A percentile compares a stretch with the other conserved stretches of the same genome.
Conservation (phyloP, 2,329 filamentous ascomycete genomes). For the Thielaviopsis musarum region DNA sequence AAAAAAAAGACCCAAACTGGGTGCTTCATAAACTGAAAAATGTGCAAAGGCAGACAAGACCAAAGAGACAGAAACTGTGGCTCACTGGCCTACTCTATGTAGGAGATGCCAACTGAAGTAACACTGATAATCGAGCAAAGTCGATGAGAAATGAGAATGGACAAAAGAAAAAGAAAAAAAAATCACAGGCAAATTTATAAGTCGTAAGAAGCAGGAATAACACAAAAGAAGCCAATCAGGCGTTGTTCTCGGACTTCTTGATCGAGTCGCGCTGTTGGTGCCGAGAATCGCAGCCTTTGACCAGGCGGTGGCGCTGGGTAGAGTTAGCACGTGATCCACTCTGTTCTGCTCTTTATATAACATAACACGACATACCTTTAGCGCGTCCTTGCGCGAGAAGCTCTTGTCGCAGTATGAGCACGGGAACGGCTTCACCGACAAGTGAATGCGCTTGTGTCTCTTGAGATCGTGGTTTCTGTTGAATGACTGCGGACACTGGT, state of each 20-base stretch:
- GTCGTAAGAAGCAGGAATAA: background rate
- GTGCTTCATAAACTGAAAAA: too few species aligned
- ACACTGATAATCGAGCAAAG: background rate
- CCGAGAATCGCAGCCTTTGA: conserved; percentile 41
- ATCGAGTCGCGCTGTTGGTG: conserved; percentile 10
- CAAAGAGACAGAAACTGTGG: background rate
- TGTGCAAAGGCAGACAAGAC: background rate
- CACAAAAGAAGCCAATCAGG: background rate
- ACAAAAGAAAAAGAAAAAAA: background rate
- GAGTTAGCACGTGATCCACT: background rate
- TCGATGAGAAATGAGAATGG: background rate
- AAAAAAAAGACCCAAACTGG: background rate
- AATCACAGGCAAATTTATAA: background rate
- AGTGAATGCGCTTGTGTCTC: conserved; percentile 84
- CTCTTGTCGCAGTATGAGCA: conserved; percentile 88
- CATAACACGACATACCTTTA: conserved; percentile 60
- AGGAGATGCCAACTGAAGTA: background rate
- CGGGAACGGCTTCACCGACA: conserved; percentile 90
- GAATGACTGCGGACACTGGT: conserved; percentile 82
- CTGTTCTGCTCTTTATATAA: background rate
- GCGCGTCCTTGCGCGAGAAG: conserved; percentile 87
- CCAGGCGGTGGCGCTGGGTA: conserved; percentile 39
- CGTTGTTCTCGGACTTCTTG: background rate
- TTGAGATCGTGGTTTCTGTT: conserved; percentile 95
- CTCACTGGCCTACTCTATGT: too few species aligned